Evolutionary conservation across 495 filamentous ascomycete species (phyloP), one percentile per base, ranked within the genome.

Genomic region (Lophium mytilinum): DNA sequence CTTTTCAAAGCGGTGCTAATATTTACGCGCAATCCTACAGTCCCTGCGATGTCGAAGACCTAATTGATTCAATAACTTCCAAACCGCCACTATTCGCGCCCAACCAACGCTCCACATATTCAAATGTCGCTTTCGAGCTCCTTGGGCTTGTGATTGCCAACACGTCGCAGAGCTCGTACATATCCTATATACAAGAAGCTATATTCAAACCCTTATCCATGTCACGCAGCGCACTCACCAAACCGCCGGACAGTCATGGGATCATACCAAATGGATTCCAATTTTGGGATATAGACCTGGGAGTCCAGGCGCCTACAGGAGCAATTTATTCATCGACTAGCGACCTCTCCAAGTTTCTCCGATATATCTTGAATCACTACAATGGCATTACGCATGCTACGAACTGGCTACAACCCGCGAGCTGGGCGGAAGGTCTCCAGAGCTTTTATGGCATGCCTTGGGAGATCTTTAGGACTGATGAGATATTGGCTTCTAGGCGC

Each of bases 371-470:
- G 42, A 71, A 68, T 0, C 65, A 71, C 39, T 68, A 69, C 56
- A 71, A 70, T 57, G 61, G 55, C 34, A 57, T 71, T 17, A 69
- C 68, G 0, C 61, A 45, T n/a, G 66, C 68, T 0, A 36, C 58
- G 6, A 71, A 70, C 50, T 72, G 70, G 70, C 14, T 66, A 9
- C 39, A 64, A 41, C 67, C 69, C 0, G 67, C 58, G 6, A 66
- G 61, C n/a, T 59, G 42, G 12, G 43, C 50, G 14, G 37, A 14
- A 21, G 67, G 68, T 0, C 17, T 67, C 18, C 4, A 62, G 9
- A 62, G 49, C 11, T 69, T 69, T 45, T 72, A 71, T 49, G 70
- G 68, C 5, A 69, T 69, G 65, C 70, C 70, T 3, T 72, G 63
- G 63, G 70, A 72, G 52, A 72, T 71, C 19, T 68, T 65, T 30